phyloP scores from a whole-genome alignment of 257 asterid species.

The Fraxinus pennsylvanica region DNA sequence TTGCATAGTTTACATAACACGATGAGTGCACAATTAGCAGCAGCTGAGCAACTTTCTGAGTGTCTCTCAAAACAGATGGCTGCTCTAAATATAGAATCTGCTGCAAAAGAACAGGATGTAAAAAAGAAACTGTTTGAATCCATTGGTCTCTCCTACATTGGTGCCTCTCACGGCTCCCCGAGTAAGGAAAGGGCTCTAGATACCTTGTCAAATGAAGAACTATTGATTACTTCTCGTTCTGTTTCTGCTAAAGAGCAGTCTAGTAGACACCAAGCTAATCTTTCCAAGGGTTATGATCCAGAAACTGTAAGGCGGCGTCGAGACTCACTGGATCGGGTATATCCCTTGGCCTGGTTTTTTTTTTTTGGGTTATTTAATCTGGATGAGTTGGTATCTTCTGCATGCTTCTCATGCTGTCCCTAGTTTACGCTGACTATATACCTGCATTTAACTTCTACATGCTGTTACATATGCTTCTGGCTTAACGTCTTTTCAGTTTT shows the following conservation, averaged over 20 bases:
- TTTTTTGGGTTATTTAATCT: neutral
- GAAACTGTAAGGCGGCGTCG: slow-evolving; percentile 83
- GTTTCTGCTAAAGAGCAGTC: slow-evolving; percentile 47
- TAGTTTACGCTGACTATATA: slow-evolving; percentile 12
- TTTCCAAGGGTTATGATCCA: slow-evolving; percentile 55
- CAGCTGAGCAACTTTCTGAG: slow-evolving; percentile 87
- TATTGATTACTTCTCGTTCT: slow-evolving; percentile 36
- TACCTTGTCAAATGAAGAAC: slow-evolving; percentile 49
- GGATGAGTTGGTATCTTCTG: slow-evolving; percentile 8
- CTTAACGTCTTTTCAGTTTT: neutral
- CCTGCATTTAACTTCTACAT: neutral
- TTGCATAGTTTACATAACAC: slow-evolving; percentile 70
- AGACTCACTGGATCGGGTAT: slow-evolving; percentile 78
- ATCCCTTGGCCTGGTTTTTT: slow-evolving; percentile 22
- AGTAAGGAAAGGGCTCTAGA: slow-evolving; percentile 41
- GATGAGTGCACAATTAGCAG: slow-evolving; percentile 68
- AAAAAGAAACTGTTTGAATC: slow-evolving; percentile 84
- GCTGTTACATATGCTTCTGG: neutral
- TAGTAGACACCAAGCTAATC: slow-evolving; percentile 46
- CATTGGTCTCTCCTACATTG: slow-evolving; percentile 69
- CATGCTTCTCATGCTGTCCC: slow-evolving; percentile 15
- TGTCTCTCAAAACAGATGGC: slow-evolving; percentile 84
- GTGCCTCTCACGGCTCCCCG: slow-evolving; percentile 47
- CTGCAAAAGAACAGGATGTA: slow-evolving; percentile 49
- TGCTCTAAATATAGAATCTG: slow-evolving; percentile 59